Evolutionary conservation across 305 asterid species (phyloP), one percentile per base, ranked within the genome.

Genomic region (Nicotiana rustica): DNA sequence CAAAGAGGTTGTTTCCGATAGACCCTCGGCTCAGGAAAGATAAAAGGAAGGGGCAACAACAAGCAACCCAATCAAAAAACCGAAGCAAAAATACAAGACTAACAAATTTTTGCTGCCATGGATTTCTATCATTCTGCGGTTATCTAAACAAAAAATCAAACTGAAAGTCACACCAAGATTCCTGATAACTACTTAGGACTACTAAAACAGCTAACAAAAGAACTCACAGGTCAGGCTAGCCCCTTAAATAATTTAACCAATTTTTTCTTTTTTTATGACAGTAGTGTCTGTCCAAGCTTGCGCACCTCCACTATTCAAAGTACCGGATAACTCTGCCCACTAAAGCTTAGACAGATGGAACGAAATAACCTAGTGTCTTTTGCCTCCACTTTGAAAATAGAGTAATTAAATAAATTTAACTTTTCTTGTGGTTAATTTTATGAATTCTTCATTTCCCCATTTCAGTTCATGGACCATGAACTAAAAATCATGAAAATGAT

Each of bases 401-500:
- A 41, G 49, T 7, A 41, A 41, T 41, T 18, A 12, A 69, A 70
- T 41, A 70, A 41, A 19, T 25, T 41, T 12, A 41, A 41, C 78
- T 41, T 41, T 70, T 33, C 21, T 12, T 19, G 5, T 18, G 59
- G 12, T 70, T 3, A 70, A 12, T 25, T 64, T 8, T 25, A 64
- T 29, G 10, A 2, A 17, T 29, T 29, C 5, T 5, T 65, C 70
- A 29, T 13, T 65, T 65, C 38, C 41, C 6, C n/a, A 64, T 64
- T 64, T 65, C 69, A 25, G n/a, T 65, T 65, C 70, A 65, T 12
- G 68, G 38, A 25, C 35, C 38, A 64, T 64, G n/a, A 65, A 65
- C 70, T 29, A 65, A 66, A 31, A 66, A 31, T 31, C 47, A 13
- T 31, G n/a, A 66, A 57, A 14, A 31, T 31, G 47, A 41, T 41